A percentile compares a stretch with the other conserved stretches of the same genome.
phyloP scores from a whole-genome alignment of 192 early-diverging fungal species.

The Coemansia asiatica region DNA sequence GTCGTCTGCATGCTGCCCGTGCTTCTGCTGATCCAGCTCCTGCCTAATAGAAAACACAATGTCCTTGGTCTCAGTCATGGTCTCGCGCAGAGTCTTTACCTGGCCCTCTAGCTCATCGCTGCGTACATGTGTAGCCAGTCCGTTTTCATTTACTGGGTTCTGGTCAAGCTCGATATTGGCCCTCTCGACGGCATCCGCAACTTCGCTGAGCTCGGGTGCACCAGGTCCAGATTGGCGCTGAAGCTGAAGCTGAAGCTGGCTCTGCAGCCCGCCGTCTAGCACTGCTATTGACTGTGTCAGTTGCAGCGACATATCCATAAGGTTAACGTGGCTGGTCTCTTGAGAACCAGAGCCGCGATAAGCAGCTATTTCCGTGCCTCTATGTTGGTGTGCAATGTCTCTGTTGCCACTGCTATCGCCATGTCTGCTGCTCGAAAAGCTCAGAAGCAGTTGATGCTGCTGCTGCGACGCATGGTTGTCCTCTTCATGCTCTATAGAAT shows the following conservation, averaged over 20 bases:
- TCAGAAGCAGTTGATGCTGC: slow-evolving; percentile 24
- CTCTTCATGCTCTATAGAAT: not conserved
- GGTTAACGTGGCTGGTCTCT: slow-evolving; percentile 16
- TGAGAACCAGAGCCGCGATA: slow-evolving; percentile 1
- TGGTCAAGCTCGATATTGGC: slow-evolving; percentile 17
- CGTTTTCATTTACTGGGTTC: not conserved
- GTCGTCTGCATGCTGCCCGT: slow-evolving; percentile 22
- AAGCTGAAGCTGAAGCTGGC: slow-evolving; percentile 10
- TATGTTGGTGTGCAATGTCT: not conserved
- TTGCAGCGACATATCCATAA: slow-evolving; percentile 36
- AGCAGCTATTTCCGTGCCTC: not conserved
- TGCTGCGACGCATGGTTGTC: slow-evolving; percentile 9
- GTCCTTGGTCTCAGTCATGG: slow-evolving; percentile 46
- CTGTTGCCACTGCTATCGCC: slow-evolving; percentile 13
- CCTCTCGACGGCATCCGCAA: slow-evolving; percentile 10
- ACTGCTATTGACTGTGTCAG: slow-evolving; percentile 38
- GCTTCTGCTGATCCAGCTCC: slow-evolving; percentile 32
- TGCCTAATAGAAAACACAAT: slow-evolving; percentile 39
- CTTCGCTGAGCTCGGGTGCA: slow-evolving; percentile 2
- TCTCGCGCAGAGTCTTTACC: slow-evolving; percentile 41
- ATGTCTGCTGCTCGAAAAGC: slow-evolving; percentile 8
- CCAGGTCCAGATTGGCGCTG: not conserved
- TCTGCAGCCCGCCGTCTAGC: slow-evolving; percentile 30
- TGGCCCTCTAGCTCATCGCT: slow-evolving; percentile 35
- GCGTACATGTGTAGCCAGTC: not conserved